Conservation (phyloP, 2,329 filamentous ascomycete species). For the Dichotomopilus funicola region DNA sequence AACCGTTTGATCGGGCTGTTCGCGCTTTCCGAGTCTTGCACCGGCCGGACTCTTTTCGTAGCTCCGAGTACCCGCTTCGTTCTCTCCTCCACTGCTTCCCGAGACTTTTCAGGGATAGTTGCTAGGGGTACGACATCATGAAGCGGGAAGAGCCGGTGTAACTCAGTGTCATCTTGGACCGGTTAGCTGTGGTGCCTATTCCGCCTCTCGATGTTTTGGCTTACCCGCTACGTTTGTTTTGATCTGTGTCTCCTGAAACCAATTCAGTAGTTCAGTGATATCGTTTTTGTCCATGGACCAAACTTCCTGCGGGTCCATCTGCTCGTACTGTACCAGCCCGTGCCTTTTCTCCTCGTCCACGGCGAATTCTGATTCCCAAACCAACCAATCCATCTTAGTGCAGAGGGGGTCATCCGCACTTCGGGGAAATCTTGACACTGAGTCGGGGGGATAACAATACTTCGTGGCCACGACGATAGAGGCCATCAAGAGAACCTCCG, state of each 20-base stretch:
- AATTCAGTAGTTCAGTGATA: conserved; percentile 72
- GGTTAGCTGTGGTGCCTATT: conserved; percentile 1
- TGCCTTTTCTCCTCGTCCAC: conserved; percentile 23
- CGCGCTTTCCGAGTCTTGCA: background rate
- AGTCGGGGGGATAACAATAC: conserved; percentile 69
- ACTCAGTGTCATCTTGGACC: conserved; percentile 17
- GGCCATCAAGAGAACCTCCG: conserved; percentile 68
- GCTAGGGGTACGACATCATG: conserved; percentile 4
- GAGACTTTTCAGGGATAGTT: conserved; percentile 13
- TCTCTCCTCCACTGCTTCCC: conserved; percentile 24
- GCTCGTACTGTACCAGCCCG: conserved; percentile 24
- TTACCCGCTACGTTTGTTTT: conserved; percentile 12
- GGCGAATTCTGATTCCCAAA: conserved; percentile 54
- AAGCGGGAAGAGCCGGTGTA: conserved; percentile 22
- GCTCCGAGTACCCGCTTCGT: conserved; percentile 24
- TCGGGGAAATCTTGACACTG: conserved; percentile 42
- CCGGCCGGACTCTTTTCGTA: conserved; percentile 19
- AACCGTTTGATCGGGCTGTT: conserved; percentile 22
- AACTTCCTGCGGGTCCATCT: conserved; percentile 25
- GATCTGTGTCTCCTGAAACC: conserved; percentile 64
- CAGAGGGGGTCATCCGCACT: conserved; percentile 49
- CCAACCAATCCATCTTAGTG: conserved; percentile 63
- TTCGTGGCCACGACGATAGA: conserved; percentile 72
- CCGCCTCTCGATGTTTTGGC: background rate
- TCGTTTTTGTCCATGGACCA: conserved; percentile 48